Base-by-base conservation (phyloP, 2,329 filamentous ascomycete genomes). In the Colletotrichum coccodes region DNA sequence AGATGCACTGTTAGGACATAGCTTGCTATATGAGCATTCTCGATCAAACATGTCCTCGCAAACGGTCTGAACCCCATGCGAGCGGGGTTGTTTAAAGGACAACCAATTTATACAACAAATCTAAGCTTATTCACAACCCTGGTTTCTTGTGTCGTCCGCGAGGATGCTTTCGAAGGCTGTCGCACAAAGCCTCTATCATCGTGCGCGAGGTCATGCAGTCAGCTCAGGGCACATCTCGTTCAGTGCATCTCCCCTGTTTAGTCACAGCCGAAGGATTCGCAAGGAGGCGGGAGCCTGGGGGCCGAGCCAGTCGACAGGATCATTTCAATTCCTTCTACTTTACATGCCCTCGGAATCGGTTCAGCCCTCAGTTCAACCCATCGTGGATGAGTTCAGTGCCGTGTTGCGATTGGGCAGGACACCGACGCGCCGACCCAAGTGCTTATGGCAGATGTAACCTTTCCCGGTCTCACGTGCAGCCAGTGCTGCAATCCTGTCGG, bases 401-500 rank as follows among this genome's bases (percentile, higher is more conserved):
- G 52, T 42, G 40, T 30, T 44, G 11, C 21, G 42, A 68, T 66
- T 68, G 66, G 66, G 32, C 32, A 18, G 34, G 5, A 16, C 8
- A 8, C 32, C 47, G 44, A 59, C 23, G 34, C 14, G 60, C 47
- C 28, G 40, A 49, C n/a, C 42, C 49, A 68, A 68, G 66, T 60
- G 66, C 66, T 68, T 68, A 68, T 65, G 61, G 54, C 61, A 64
- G 61, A 68, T 68, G 61, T 50, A 60, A 68, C 53, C 66, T n/a
- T 40, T 52, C 36, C 36, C 46, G 64, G 49, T 56, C 66, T 60
- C 42, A 68, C 64, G 30, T 66, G 66, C 66, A 68, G 54, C 53
- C 9, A 21, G 42, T 36, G 32, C 30, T 47, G 52, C 52, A 26
- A 52, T 47, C 38, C 64, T 68, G 14, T 30, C 36, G 18, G 36